phyloP scores from a whole-genome alignment of 1,284 basidiomycete genomes.

The Somion occarium region DNA sequence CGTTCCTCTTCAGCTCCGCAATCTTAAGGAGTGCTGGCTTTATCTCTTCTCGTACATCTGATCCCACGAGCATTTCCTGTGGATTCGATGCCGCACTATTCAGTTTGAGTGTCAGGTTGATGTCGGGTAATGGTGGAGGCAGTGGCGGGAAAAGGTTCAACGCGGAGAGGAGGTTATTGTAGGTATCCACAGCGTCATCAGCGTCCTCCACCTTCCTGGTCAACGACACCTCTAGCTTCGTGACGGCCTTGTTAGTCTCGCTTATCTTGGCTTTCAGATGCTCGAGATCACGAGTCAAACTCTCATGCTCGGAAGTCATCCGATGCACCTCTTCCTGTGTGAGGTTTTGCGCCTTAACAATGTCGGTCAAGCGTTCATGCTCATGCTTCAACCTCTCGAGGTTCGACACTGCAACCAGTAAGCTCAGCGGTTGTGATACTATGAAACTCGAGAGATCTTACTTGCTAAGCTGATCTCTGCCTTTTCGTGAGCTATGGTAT shows the following conservation, averaged over 20 bases:
- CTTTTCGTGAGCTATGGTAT: constrained; percentile 59
- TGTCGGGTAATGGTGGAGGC: constrained; percentile 57
- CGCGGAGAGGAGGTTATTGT: constrained; percentile 66
- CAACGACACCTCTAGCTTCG: constrained; percentile 74
- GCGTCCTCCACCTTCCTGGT: constrained; percentile 73
- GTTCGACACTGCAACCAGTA: constrained; percentile 28
- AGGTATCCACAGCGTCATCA: constrained; percentile 74
- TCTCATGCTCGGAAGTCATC: constrained; percentile 85
- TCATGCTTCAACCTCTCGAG: constrained; percentile 60
- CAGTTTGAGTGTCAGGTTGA: constrained; percentile 71
- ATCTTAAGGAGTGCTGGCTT: constrained; percentile 68
- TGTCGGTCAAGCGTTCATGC: constrained; percentile 53
- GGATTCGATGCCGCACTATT: constrained; percentile 69
- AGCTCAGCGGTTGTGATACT: too few relatives aligned
- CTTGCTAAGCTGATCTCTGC: constrained; percentile 53
- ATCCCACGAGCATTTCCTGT: constrained; percentile 57
- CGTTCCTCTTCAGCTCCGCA: constrained; percentile 63
- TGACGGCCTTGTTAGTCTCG: constrained; percentile 64
- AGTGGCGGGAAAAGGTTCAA: constrained; percentile 72
- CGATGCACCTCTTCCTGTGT: constrained; percentile 79
- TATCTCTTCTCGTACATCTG: constrained; percentile 62
- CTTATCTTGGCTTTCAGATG: constrained; percentile 71
- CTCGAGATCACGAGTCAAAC: constrained; percentile 62
- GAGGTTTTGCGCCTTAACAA: constrained; percentile 80
- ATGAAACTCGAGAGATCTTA: too few relatives aligned